Percentiles rank a stretch among this genome's conserved stretches.
phyloP scores from a whole-genome alignment of 176 grass and related monocot genomes.

The Calamus simplicifolius region DNA sequence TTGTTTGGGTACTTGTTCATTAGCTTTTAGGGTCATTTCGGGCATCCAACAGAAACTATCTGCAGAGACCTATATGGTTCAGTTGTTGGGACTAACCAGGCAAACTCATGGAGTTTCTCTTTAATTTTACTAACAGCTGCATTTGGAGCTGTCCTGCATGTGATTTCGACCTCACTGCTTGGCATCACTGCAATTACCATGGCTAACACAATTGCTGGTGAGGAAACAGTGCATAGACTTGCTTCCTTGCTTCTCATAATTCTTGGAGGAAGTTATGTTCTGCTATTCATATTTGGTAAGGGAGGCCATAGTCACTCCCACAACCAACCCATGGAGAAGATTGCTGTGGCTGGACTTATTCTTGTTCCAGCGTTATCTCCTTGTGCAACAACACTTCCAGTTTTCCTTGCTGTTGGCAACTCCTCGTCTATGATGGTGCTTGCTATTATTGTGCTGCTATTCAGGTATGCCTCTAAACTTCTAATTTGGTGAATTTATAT shows the following conservation, averaged over 20 bases:
- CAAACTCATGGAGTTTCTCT: background rate
- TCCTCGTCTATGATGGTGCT: constrained; percentile 97
- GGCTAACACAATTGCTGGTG: constrained; percentile 94
- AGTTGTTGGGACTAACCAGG: too few relatives aligned
- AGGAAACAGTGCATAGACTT: constrained; percentile 95
- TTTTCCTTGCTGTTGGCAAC: constrained; percentile 98
- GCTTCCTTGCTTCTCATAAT: constrained; percentile 79
- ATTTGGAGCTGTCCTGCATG: constrained; percentile 90
- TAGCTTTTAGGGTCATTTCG: too few relatives aligned
- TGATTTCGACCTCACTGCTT: constrained; percentile 86
- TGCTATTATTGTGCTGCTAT: constrained; percentile 94
- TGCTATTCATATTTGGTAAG: constrained; percentile 72
- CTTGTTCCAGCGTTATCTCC: constrained; percentile 96
- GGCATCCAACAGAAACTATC: too few relatives aligned
- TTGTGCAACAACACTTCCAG: constrained; percentile 94
- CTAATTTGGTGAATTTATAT: too few relatives aligned
- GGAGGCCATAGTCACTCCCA: constrained; percentile 80
- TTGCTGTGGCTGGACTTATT: constrained; percentile 92
- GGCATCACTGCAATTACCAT: constrained; percentile 94
- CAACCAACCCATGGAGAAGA: constrained; percentile 97
- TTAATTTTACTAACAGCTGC: constrained; percentile 49
- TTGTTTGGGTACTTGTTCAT: too few relatives aligned
- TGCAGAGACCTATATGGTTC: too few relatives aligned
- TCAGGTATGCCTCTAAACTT: constrained; percentile 38
- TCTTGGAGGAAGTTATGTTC: constrained; percentile 83